Conservation (phyloP, 2,329 filamentous ascomycete species). For the Pseudocercospora pini-densiflorae region DNA sequence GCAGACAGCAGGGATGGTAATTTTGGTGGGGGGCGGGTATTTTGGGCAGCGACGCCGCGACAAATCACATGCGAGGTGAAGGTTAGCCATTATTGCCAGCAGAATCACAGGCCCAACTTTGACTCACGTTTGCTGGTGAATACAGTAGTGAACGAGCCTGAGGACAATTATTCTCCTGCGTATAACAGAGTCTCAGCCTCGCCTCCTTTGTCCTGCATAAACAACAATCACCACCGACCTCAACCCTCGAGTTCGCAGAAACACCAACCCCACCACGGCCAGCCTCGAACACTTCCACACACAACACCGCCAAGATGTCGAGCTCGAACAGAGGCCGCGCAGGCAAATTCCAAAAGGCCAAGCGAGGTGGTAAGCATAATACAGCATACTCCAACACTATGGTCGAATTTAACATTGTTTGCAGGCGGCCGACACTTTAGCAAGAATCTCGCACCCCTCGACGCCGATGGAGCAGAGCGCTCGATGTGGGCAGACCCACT, state of each 20-base stretch:
- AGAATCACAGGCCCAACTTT: background rate
- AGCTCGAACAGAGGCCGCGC: slow-evolving; percentile 70
- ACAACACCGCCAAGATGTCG: slow-evolving; percentile 54
- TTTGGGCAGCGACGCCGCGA: slow-evolving; percentile 12
- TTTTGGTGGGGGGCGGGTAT: background rate
- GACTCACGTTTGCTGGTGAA: background rate
- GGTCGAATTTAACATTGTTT: slow-evolving; percentile 26
- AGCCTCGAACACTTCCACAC: slow-evolving; percentile 9
- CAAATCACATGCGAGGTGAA: slow-evolving; percentile 15
- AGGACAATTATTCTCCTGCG: background rate
- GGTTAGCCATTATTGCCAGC: background rate
- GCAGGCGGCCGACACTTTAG: slow-evolving; percentile 95
- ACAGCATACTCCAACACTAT: background rate
- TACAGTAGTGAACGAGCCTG: background rate
- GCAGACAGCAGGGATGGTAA: slow-evolving; percentile 5
- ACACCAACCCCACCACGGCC: slow-evolving; percentile 3
- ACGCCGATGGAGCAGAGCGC: slow-evolving; percentile 85
- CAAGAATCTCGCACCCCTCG: slow-evolving; percentile 83
- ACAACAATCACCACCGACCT: background rate
- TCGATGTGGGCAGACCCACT: slow-evolving; percentile 77
- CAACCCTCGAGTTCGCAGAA: slow-evolving; percentile 2
- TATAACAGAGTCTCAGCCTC: background rate
- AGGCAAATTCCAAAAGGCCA: slow-evolving; percentile 93
- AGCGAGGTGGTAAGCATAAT: slow-evolving; percentile 75
- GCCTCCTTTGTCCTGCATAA: slow-evolving; percentile 11